These are phyloP conservation scores for Phalaenopsis equestris DNA, from an alignment of 106 monocot species.

Conservation along the genomic window DNA sequence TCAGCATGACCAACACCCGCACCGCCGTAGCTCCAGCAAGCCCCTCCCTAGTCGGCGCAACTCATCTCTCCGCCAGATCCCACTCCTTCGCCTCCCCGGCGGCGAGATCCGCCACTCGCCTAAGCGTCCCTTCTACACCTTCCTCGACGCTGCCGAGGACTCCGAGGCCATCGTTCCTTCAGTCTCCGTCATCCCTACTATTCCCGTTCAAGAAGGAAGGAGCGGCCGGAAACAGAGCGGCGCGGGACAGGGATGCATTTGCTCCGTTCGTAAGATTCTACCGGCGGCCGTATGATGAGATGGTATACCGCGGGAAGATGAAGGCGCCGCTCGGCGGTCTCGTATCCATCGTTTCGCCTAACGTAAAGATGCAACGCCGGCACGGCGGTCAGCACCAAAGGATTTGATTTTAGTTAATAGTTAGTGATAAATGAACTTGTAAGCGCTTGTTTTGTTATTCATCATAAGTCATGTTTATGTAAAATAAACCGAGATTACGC, in stretches of 20 bases:
- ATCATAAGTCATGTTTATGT: neutral
- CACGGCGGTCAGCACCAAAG: constrained; percentile 2
- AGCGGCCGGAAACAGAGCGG: constrained; percentile 3
- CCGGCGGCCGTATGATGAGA: constrained; percentile 78
- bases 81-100: constrained; percentile 57
- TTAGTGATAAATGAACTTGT: neutral
- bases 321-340: constrained; percentile 79
- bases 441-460: neutral
- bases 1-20: constrained; percentile 17
- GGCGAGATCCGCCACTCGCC: constrained; percentile 12
- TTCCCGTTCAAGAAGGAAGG: constrained; percentile 35
- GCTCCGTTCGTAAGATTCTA: constrained; percentile 52
- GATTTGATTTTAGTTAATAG: neutral
- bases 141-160: constrained; percentile 42
- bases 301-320: constrained; percentile 77
- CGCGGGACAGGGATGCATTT: constrained; percentile 38
- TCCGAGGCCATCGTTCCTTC: constrained; percentile 78
- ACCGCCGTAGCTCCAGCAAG: constrained; percentile 16
- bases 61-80: constrained; percentile 36
- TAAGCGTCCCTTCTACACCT: constrained; percentile 28
- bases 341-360: constrained; percentile 63
- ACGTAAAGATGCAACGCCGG: constrained; percentile 26
- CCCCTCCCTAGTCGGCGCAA: constrained; percentile 27
- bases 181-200: constrained; percentile 47
- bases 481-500: neutral